These are phyloP conservation scores for Yamadazyma sp. DNA, from an alignment of 805 yeast species.

Conservation along the genomic window DNA sequence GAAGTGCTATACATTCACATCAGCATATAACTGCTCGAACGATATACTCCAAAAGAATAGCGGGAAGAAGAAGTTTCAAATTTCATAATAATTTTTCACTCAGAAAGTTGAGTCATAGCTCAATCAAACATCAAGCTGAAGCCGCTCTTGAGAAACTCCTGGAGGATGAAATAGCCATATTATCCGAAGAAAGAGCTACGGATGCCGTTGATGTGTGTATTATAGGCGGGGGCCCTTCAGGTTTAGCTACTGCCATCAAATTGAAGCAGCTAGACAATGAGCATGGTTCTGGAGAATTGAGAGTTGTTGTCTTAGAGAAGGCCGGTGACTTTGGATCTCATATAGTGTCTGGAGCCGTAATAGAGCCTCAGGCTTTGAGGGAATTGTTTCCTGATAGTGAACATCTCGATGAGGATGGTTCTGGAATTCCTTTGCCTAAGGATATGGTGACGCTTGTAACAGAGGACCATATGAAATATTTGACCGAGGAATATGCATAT, in stretches of 20 bases:
- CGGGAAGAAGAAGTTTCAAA: no score
- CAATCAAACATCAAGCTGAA: constrained; percentile 1
- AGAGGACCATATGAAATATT: constrained; percentile 70
- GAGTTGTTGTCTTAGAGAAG: constrained; percentile 90
- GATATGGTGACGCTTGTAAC: constrained; percentile 73
- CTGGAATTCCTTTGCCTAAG: constrained; percentile 74
- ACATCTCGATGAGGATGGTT: constrained; percentile 42
- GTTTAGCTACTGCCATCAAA: constrained; percentile 88
- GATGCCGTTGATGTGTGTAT: constrained; percentile 93
- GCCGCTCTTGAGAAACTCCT: constrained; percentile 1
- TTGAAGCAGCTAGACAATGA: constrained; percentile 80
- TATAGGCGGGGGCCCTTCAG: constrained; percentile 98
- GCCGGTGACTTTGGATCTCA: constrained; percentile 93
- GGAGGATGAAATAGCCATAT: constrained; percentile 44
- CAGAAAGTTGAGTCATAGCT: constrained; percentile 6
- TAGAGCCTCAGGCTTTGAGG: constrained; percentile 84
- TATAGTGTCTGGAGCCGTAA: constrained; percentile 88
- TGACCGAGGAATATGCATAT: constrained; percentile 58
- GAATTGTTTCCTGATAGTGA: constrained; percentile 80
- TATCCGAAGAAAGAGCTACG: constrained; percentile 67
- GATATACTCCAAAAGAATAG: not conserved
- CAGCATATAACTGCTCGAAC: constrained; percentile 1
- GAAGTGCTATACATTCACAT: not conserved
- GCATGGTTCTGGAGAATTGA: constrained; percentile 59
- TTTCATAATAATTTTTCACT: constrained; percentile 2